Evolutionary conservation across 176 grass and related monocot genomes (phyloP), one percentile per base, ranked within the genome.

Genomic region (Pontederia paniculata): DNA sequence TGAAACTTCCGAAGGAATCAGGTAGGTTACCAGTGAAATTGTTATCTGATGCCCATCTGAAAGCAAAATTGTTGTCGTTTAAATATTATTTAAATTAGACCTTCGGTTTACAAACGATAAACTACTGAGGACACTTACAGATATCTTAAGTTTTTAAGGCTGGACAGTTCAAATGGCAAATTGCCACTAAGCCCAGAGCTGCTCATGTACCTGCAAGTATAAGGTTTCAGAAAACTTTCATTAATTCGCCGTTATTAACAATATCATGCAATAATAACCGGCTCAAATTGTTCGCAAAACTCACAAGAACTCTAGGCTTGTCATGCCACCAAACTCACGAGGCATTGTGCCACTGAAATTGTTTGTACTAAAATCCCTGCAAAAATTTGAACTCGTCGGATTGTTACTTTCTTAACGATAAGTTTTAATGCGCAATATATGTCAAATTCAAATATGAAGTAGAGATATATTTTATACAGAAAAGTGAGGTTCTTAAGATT

Each of bases 41-140:
- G 17, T 84, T 87, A 70, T 96, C 85, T 9, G 82, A 96, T 23
- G 74, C 91, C 77, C 60, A 81, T 57, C 91, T 96, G 22, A 44
- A 64, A 18, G 23, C 31, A 65, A 9, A 37, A 22, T 25, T 2
- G 5, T 5, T 2, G 53, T n/a, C n/a, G n/a, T n/a, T n/a, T n/a
- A 17, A 67, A 5, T 73, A 49, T 50, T 53, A 21, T n/a, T 47
- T 22, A 48, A 11, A 25, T 45, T 8, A 56, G 55, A 14, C 21
- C 13, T 19, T 45, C 17, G 9, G 13, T 52, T 57, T 5, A 12
- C 5, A 11, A 52, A 9, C 17, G 48, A 13, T 58, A 21, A 16
- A 21, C 45, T 49, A 22, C 8, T 54, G 50, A 31, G 17, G 66
- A n/a, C n/a, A n/a, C 22, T 52, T 86, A 86, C 88, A 94, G 0